Percentiles rank a stretch among this genome's conserved stretches.
These are phyloP conservation scores for Trichophyton schoenleinii DNA, from an alignment of 2,329 filamentous ascomycete genomes.

Conservation along the genomic window DNA sequence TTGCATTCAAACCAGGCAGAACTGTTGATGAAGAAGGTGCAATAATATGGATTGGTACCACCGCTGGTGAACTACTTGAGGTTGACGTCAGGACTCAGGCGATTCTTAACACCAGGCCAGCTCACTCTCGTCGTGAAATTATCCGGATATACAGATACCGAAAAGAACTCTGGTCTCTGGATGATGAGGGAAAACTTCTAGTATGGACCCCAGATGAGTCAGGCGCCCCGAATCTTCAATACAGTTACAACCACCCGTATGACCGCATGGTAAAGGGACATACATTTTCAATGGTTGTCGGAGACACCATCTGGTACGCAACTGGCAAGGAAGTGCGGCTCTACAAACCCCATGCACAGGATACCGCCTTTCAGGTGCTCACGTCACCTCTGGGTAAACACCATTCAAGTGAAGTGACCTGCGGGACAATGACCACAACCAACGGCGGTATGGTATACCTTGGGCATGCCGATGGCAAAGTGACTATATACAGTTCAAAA, in stretches of 20 bases:
- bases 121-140: constrained; percentile 68
- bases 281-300: constrained; percentile 79
- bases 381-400: constrained; percentile 57
- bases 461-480: constrained; percentile 84
- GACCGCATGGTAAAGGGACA: constrained; percentile 71
- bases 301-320: constrained; percentile 75
- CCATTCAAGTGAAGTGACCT: constrained; percentile 73
- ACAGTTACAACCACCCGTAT: constrained; percentile 52
- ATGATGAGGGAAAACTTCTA: constrained; percentile 74
- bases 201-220: constrained; percentile 72
- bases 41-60: constrained; percentile 81
- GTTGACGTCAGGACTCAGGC: constrained; percentile 66
- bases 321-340: constrained; percentile 76
- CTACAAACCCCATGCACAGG: constrained; percentile 60
- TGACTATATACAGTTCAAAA: constrained; percentile 75
- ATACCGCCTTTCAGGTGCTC: constrained; percentile 63
- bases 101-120: constrained; percentile 55
- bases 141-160: constrained; percentile 74
- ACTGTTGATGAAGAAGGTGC: constrained; percentile 69
- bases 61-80: constrained; percentile 76
- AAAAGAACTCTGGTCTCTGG: constrained; percentile 86
- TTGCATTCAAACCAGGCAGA: constrained; percentile 72
- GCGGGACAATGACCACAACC: constrained; percentile 61
- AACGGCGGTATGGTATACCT: constrained; percentile 73
- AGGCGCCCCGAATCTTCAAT: constrained; percentile 60